phyloP scores from a whole-genome alignment of 306 rosid genomes.

The Fagus crenata region DNA sequence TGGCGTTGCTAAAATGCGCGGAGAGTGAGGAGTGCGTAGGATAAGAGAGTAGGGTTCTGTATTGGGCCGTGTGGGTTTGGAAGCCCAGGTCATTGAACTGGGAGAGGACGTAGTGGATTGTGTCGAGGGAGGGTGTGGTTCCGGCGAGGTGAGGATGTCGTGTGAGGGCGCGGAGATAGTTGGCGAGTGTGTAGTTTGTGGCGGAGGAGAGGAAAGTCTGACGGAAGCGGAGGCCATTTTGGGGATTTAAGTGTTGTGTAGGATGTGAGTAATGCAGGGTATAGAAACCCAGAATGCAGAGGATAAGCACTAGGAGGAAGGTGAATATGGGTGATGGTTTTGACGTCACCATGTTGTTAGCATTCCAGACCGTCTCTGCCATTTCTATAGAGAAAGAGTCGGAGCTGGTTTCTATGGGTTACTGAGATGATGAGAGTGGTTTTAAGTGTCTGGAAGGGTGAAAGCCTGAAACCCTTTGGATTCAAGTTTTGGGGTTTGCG shows the following conservation, averaged over 20 bases:
- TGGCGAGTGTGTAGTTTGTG: constrained; percentile 61
- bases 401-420: not conserved
- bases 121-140: constrained; percentile 51
- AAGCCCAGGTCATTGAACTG: constrained; percentile 53
- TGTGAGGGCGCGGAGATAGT: constrained; percentile 79
- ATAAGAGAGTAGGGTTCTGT: constrained; percentile 68
- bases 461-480: no score
- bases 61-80: constrained; percentile 45
- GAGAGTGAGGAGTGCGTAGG: constrained; percentile 65
- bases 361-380: constrained; percentile 46
- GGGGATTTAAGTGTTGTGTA: constrained; percentile 17
- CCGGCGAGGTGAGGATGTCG: constrained; percentile 92
- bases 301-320: constrained; percentile 34
- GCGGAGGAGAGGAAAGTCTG: constrained; percentile 61
- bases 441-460: no score
- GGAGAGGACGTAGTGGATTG: constrained; percentile 45
- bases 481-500: no score
- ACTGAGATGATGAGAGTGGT: not conserved
- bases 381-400: constrained; percentile 24
- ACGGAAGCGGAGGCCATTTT: constrained; percentile 33
- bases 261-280: constrained; percentile 50
- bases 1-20: constrained; percentile 49
- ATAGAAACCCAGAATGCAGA: constrained; percentile 61
- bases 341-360: constrained; percentile 33
- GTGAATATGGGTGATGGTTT: constrained; percentile 48